Evolutionary conservation across 495 filamentous ascomycete species (phyloP), one percentile per base, ranked within the genome.

Genomic region (Hypoxylon fuscum): DNA sequence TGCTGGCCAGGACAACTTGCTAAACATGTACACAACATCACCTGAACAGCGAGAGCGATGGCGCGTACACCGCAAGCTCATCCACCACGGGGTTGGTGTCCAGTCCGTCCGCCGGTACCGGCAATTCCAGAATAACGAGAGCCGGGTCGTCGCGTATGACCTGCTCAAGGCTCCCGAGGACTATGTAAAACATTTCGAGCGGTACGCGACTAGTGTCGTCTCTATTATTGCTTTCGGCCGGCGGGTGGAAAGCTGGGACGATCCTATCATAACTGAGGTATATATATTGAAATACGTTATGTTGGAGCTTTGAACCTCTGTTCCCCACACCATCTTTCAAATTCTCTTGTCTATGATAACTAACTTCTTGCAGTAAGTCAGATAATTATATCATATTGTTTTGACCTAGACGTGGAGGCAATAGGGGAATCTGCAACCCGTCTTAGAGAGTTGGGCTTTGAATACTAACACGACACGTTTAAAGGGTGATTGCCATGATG

Each of bases 401-500:
- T n/a, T n/a, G n/a, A n/a, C n/a, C n/a, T n/a, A n/a, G n/a, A n/a
- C n/a, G n/a, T n/a, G n/a, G n/a, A n/a, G n/a, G n/a, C n/a, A n/a
- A n/a, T n/a, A n/a, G n/a, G n/a, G n/a, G n/a, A n/a, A n/a, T n/a
- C n/a, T n/a, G n/a, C n/a, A n/a, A n/a, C n/a, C n/a, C n/a, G n/a
- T n/a, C n/a, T n/a, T n/a, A n/a, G n/a, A n/a, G n/a, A n/a, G n/a
- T n/a, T n/a, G n/a, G n/a, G n/a, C n/a, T n/a, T n/a, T n/a, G n/a
- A n/a, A n/a, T n/a, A n/a, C n/a, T n/a, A n/a, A n/a, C n/a, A n/a
- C n/a, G n/a, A n/a, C n/a, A n/a, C n/a, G n/a, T n/a, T n/a, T n/a
- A n/a, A n/a, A n/a, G n/a, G n/a, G n/a, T 87, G 20, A 86, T 88
- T 58, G 77, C 85, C 9, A 74, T 83, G 45, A 88, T 88, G 86